These are phyloP conservation scores for Penicillium expansum DNA, from an alignment of 2,329 filamentous ascomycete genomes.

Conservation along the genomic window DNA sequence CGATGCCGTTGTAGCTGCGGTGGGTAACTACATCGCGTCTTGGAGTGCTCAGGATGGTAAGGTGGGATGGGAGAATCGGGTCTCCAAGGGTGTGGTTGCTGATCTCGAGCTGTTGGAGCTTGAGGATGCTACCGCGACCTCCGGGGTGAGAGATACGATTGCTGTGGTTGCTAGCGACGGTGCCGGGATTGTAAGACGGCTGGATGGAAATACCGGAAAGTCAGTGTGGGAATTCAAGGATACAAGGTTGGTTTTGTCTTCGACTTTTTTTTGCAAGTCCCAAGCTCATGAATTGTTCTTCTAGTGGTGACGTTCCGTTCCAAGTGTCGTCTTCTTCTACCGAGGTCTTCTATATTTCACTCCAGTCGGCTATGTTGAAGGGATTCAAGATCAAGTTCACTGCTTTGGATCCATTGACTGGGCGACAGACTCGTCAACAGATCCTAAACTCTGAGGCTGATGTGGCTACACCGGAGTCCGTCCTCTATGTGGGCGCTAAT, in stretches of 20 bases:
- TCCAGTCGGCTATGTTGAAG: conserved; percentile 64
- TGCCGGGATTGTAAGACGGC: conserved; percentile 62
- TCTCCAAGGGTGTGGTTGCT: conserved; percentile 47
- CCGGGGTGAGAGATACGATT: conserved; percentile 60
- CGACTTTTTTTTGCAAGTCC: background rate
- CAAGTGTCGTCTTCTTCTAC: conserved; percentile 69
- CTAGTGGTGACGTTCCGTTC: conserved; percentile 66
- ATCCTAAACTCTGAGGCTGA: conserved; percentile 72
- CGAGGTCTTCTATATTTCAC: conserved; percentile 71
- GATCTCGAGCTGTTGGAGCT: conserved; percentile 72
- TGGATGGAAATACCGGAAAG: conserved; percentile 70
- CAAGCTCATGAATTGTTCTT: conserved; percentile 21
- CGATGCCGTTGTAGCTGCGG: conserved; percentile 71
- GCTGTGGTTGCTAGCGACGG: conserved; percentile 58
- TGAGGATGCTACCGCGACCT: conserved; percentile 53
- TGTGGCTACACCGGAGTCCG: conserved; percentile 48
- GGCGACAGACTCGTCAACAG: conserved; percentile 69
- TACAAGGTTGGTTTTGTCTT: conserved; percentile 44
- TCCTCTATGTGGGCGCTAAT: conserved; percentile 43
- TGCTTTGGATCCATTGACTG: conserved; percentile 69
- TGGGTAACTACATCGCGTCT: conserved; percentile 66
- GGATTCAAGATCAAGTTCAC: conserved; percentile 76
- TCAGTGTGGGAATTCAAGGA: conserved; percentile 78
- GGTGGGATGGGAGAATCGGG: conserved; percentile 68
- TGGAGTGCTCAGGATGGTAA: conserved; percentile 84